phyloP scores from a whole-genome alignment of 2,329 filamentous ascomycete species.

The Alternaria gaisen region DNA sequence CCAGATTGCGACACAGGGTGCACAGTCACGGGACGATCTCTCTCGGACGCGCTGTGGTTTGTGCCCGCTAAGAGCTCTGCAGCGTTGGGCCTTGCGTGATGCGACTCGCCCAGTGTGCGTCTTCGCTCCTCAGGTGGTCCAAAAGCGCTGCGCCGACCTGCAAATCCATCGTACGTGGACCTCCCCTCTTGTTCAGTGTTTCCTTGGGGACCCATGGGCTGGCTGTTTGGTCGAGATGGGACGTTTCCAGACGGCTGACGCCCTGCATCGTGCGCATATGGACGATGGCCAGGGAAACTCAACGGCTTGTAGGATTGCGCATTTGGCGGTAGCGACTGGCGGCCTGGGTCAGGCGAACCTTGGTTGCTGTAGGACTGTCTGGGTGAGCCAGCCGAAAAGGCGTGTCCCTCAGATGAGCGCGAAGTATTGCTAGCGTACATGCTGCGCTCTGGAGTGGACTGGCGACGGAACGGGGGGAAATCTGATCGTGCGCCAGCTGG shows the following conservation, averaged over 20 bases:
- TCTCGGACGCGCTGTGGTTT: conserved; percentile 30
- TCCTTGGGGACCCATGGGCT: conserved; percentile 45
- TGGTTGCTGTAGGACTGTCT: conserved; percentile 45
- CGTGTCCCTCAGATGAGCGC: conserved; percentile 39
- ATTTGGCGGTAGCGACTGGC: conserved; percentile 42
- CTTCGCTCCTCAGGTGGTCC: conserved; percentile 46
- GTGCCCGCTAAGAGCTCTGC: conserved; percentile 42
- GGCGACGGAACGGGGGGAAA: conserved; percentile 48
- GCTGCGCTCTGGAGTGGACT: conserved; percentile 50
- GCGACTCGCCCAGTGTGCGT: conserved; percentile 48
- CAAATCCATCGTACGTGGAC: conserved; percentile 34
- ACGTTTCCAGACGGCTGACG: conserved; percentile 37
- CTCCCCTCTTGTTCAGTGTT: conserved; percentile 35
- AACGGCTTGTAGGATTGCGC: conserved; percentile 48
- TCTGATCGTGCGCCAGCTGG: conserved; percentile 44
- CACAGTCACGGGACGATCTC: conserved; percentile 50
- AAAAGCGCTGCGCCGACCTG: conserved; percentile 38
- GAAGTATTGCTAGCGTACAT: conserved; percentile 35
- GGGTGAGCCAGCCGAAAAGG: conserved; percentile 43
- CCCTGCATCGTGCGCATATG: conserved; percentile 42
- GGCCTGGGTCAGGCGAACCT: conserved; percentile 47
- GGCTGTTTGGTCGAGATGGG: conserved; percentile 53
- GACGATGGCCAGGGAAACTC: conserved; percentile 40
- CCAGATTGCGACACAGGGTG: conserved; percentile 51
- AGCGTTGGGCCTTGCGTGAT: conserved; percentile 45